Base-by-base conservation (phyloP, 371 early-diverging fungal genomes). In the Mortierella sp. region DNA sequence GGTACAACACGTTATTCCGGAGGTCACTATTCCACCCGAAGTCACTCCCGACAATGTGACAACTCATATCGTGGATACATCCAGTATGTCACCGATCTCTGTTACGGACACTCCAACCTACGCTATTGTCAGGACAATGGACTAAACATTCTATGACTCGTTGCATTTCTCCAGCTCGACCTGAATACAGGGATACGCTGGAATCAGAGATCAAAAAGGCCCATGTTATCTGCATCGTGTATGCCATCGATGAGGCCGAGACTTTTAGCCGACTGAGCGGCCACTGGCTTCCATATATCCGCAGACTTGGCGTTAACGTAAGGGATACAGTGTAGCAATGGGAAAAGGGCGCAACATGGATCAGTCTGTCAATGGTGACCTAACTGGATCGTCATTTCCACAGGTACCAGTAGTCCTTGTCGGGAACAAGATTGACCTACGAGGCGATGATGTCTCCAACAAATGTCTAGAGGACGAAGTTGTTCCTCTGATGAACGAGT, bases 11-110 rank as follows among this genome's bases (percentile, higher is more conserved):
- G 94, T 97, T 41, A 93, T 97, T 58, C 97, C 98, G 27, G 99
- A 96, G 79, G 96, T 97, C 38, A 96, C 97, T 18, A 97, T 98
- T 62, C 99, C 99, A 30, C 96, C 98, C 52, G 97, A 97, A 72
- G 94, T 96, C 78, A 96, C 98, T 34, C 92, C 95, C 2, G 99
- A 97, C 72, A 94, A 95, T 62, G 95, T 96, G 24, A 96, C 96
- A 19, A 96, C 97, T 28, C 93, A 95, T 72, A 95, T 98, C 55
- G 94, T 96, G 56, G 99, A 98, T 80, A 94, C 97, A 23, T 95
- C 97, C 51, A 87, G 92, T 90, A 85, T 55, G 59, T 54, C 43
- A 28, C 28, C 3, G 24, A 48, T 10, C 23, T 48, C 18, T 48
- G 18, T 23, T 24, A 8, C 8, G 19, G 23, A 23, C 24, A 23